Evolutionary conservation across 1,284 basidiomycete species (phyloP), one percentile per base, ranked within the genome.

Genomic region (Sporisorium graminicola): DNA sequence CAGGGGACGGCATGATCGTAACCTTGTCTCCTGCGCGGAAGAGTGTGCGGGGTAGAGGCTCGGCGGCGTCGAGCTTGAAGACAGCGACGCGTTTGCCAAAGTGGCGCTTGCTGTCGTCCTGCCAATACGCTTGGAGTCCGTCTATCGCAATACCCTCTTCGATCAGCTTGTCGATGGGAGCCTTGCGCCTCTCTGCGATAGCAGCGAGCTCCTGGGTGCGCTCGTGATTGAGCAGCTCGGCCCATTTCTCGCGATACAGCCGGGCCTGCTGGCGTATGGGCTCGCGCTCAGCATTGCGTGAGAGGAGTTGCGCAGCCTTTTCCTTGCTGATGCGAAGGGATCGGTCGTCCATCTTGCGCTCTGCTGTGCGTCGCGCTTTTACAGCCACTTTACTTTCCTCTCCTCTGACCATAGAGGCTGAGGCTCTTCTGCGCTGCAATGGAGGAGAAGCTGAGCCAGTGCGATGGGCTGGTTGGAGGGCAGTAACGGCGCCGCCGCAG

Each of bases 101-200:
- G 46, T 78, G 76, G 33, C 75, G 73, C 7, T 57, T 60, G 37
- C 58, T 74, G 44, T 71, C 61, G 26, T 69, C 68, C 42, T 81
- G 81, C 82, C 82, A 84, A 50, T 82, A 84, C 1, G 72, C 82
- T 59, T 77, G 74, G 50, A 84, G 68, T 2, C 74, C 79, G 20
- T 81, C 76, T 27, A 84, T 55, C 29, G 82, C 74, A 18, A 80
- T 64, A 42, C 80, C 80, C 43, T 74, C 71, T 46, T 77, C 60
- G 20, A 70, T 47, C 24, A 79, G 74, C 65, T 74, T 74, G 31
- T 72, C 58, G 24, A 79, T 58, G 13, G 80, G 80, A 26, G 73
- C 62, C 47, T 67, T 65, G 51, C 79, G 77, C 44, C 72, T 65
- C 63, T 79, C 72, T 24, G 64, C 61, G 35, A 80, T 73, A 9